Percentiles rank a stretch among this genome's conserved stretches.
These are phyloP conservation scores for Lactifluus rugatus DNA, from an alignment of 768 basidiomycete genomes.

Conservation along the genomic window DNA sequence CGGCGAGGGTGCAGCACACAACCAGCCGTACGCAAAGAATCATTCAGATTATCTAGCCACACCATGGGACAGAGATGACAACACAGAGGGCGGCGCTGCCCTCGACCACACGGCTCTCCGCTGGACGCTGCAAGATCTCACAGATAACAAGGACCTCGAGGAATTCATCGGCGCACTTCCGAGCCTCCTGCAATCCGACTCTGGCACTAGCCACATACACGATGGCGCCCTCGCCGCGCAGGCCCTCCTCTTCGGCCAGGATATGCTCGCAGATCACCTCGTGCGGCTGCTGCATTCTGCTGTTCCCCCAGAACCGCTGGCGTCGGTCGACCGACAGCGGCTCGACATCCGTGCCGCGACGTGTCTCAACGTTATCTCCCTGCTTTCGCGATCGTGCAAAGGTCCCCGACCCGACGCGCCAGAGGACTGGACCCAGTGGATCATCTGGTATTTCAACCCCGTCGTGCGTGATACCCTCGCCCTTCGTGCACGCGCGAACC, in stretches of 20 bases:
- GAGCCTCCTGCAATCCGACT: slow-evolving; percentile 1
- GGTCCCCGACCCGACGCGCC: background rate
- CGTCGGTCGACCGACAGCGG: background rate
- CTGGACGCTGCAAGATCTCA: slow-evolving; percentile 9
- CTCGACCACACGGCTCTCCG: slow-evolving; percentile 13
- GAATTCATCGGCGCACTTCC: slow-evolving; percentile 4
- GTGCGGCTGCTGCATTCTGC: slow-evolving; percentile 1
- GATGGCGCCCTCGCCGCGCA: background rate
- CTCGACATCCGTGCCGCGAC: slow-evolving; percentile 1
- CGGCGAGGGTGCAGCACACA: background rate
- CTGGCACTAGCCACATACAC: background rate
- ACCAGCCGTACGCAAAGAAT: background rate
- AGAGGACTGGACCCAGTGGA: slow-evolving; percentile 1
- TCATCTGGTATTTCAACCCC: background rate
- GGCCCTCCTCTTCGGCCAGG: slow-evolving; percentile 2
- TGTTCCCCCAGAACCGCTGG: background rate
- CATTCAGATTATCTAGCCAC: background rate
- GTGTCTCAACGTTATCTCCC: background rate
- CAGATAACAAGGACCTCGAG: slow-evolving; percentile 5
- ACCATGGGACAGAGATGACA: background rate
- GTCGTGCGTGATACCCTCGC: slow-evolving; percentile 1
- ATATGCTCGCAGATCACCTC: slow-evolving; percentile 7
- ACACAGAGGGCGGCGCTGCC: background rate
- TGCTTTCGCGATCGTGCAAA: slow-evolving; percentile 1
- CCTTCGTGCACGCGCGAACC: background rate